These are phyloP conservation scores for Microcos paniculata DNA, from an alignment of 345 rosid species.

Conservation along the genomic window DNA sequence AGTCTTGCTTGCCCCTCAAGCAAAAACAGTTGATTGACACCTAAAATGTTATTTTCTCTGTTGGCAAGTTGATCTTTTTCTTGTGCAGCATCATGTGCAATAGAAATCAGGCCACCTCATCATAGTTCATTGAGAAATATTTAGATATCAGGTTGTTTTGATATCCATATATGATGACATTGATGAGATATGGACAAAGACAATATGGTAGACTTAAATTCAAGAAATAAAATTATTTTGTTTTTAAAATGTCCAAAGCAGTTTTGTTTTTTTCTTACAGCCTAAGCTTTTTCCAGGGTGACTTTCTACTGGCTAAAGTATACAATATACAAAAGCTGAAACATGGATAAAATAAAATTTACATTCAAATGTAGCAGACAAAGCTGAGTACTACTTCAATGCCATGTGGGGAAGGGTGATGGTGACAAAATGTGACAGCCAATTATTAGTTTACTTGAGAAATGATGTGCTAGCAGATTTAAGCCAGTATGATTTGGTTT, in stretches of 20 bases:
- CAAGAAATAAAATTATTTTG: neutral
- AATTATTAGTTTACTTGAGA: neutral
- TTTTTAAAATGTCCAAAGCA: neutral
- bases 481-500: conserved; percentile 19
- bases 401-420: neutral
- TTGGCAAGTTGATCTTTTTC: neutral
- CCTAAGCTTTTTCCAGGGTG: neutral
- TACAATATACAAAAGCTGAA: conserved; percentile 5
- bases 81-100: conserved; percentile 33
- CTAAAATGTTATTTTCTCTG: neutral
- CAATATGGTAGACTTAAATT: neutral
- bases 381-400: neutral
- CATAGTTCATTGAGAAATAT: neutral
- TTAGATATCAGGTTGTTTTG: neutral
- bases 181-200: conserved; percentile 9
- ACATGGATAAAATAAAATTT: neutral
- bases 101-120: neutral
- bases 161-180: neutral
- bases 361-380: neutral
- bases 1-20: too few relatives aligned
- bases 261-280: neutral
- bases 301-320: conserved; percentile 1
- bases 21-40: neutral
- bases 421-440: neutral
- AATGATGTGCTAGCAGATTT: neutral